Evolutionary conservation across 345 rosid species (phyloP), one percentile per base, ranked within the genome.

Genomic region (Microcos paniculata): DNA sequence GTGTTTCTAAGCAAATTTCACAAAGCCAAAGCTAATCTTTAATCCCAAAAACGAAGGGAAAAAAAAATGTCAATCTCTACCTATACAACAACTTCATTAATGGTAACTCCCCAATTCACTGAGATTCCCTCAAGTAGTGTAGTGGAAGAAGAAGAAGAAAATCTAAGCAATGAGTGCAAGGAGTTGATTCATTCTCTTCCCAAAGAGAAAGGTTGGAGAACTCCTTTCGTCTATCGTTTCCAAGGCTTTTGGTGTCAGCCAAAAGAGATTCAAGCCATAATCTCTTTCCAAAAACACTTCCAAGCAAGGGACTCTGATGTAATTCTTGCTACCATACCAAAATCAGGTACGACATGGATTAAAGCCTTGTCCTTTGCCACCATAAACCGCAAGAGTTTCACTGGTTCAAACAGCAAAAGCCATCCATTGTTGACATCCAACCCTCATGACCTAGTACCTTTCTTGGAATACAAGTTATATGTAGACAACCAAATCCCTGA

Each of bases 201-300:
- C 0, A 85, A 33, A 55, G 90, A 87, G 70, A 86, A 76, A 75
- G 95, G 95, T 4, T 94, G 95, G 94, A 80, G 94, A 80, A 89
- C 95, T 59, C 82, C 81, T 21, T 79, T 77, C 79, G 77, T 90
- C 62, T 89, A 89, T 58, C 42, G 77, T 21, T 89, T 84, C 74
- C 92, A 90, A 80, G 91, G 88, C 0, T 89, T 86, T 74, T 94
- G 97, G 98, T 90, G 91, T 84, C 94, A 86, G 46, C 57, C 89
- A 24, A 78, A 77, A 15, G 85, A 88, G 78, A 89, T 94, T 61
- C 87, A 88, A 79, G 83, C 96, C 46, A 82, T 86, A 4, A 46
- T 81, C 19, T 80, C 87, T 23, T 88, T 84, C 43, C 89, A 88
- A 23, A 80, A 73, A 70, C 85, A 88, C 69, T 88, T 86, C 67